phyloP scores from a whole-genome alignment of 208 protist species.

The Leishmania amazonensis region DNA sequence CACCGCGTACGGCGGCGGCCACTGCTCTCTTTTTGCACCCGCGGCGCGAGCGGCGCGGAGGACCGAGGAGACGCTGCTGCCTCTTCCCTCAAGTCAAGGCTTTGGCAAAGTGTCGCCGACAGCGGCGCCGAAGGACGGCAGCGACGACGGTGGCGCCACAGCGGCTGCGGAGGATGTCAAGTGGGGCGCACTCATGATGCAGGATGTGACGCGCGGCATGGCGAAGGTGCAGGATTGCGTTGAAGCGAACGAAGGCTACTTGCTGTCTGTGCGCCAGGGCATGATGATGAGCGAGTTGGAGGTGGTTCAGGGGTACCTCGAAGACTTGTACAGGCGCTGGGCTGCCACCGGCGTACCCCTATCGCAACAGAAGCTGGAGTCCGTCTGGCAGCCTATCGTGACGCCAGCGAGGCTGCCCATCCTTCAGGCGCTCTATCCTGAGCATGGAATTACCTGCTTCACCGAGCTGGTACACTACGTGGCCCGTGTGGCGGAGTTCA shows the following conservation, averaged over 20 bases:
- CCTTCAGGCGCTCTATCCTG: conserved; percentile 74
- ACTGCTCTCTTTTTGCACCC: conserved; percentile 80
- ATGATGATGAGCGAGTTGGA: conserved; percentile 66
- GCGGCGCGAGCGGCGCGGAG: neutral
- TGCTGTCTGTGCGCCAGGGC: conserved; percentile 60
- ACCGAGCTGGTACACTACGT: conserved; percentile 79
- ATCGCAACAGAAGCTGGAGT: conserved; percentile 63
- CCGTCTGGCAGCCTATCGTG: conserved; percentile 54
- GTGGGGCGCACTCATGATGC: conserved; percentile 65
- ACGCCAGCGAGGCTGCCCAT: conserved; percentile 54
- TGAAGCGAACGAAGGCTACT: conserved; percentile 69
- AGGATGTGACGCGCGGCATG: conserved; percentile 71
- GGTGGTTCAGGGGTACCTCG: conserved; percentile 70
- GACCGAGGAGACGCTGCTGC: neutral
- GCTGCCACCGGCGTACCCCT: conserved; percentile 55
- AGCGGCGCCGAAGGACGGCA: neutral
- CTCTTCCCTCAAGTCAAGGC: neutral
- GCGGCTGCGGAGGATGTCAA: conserved; percentile 30
- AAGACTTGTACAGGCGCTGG: conserved; percentile 57
- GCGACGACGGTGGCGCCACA: neutral
- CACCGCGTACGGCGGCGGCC: conserved; percentile 70
- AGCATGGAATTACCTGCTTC: conserved; percentile 59
- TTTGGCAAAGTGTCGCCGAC: neutral
- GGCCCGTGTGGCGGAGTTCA: conserved; percentile 76
- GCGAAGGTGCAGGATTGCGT: conserved; percentile 56